Base-by-base conservation (phyloP, 495 filamentous ascomycete genomes). In the Friedmanniomyces endolithicus region DNA sequence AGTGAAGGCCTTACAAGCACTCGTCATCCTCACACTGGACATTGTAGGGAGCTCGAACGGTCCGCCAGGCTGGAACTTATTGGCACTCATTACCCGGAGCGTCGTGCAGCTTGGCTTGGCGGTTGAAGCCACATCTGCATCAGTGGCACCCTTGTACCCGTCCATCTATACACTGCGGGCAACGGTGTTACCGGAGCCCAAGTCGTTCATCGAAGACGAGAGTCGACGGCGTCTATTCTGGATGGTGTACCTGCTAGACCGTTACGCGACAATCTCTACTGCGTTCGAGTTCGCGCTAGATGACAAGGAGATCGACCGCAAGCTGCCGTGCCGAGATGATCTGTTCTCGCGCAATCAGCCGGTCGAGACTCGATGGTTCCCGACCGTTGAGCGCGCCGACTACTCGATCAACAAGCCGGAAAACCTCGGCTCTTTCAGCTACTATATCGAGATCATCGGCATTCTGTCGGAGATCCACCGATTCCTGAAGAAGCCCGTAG, bases 191-290 rank as follows among this genome's bases (percentile, higher is more conserved):
- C 84, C 88, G 0, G 88, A 92, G 44, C 74, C 88, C 0, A 82
- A 83, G 34, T 85, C 87, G 44, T 94, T 86, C 71, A 84, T 90
- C 54, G 88, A 95, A 65, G 87, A 94, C 48, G 88, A 95, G 63
- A 83, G 86, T 44, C 73, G 87, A 39, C 74, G 88, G 39, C 74
- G 88, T 7, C 71, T 94, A 0, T 94, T 95, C 71, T 95, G 88
- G 88, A 90, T 88, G 85, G 82, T 94, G 25, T 95, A 92, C 63
- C 65, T 94, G 25, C 74, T 95, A 33, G 88, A 95, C 68, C 76
- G 89, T 39, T 94, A 92, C 61, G 88, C 88, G 0, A 94, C 87
- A 1, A 79, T 94, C 44, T 83, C 87, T 0, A 95, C 88, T 0
- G 86, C 88, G 2, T 92, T 95, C 59, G 87, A 94, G 64, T 90